Evolutionary conservation across 345 rosid species (phyloP), one percentile per base, ranked within the genome.

Genomic region (Sisymbrium altissimum): DNA sequence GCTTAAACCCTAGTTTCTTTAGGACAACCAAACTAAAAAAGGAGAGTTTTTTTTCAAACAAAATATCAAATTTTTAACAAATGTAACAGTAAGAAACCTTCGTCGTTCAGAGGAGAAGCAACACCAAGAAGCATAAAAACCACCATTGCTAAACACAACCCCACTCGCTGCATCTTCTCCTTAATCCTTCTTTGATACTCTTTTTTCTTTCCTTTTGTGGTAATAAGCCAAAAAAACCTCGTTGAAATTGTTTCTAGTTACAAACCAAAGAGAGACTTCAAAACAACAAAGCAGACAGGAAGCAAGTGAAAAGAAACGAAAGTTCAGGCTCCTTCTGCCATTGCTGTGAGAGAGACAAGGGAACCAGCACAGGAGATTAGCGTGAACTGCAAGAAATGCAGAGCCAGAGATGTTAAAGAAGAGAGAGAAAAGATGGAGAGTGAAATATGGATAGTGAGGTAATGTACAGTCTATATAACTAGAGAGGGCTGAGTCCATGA

Each of bases 331-430:
- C 19, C 9, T 19, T 67, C 63, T 62, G 44, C 48, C 70, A 66
- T 73, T 46, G 74, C 65, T 43, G 46, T n/a, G 6, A 70, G 72
- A 66, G 48, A 52, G 80, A 53, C 21, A 45, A 53, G 49, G 73
- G 68, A 61, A 56, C 64, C 52, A 62, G 64, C n/a, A 76, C 97
- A 89, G 91, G 86, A 74, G 87, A 74, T 80, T 88, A 83, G 94
- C 97, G 96, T 92, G 96, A 88, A 79, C 80, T 65, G 85, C 64
- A 85, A 81, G 90, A 85, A 75, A 85, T 64, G 70, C 73, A 71
- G 81, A 59, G 77, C 55, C 81, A 81, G 84, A 80, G 83, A 73
- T 65, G 83, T 86, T 81, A 66, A 88, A 70, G 82, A 85, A 78
- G 89, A 81, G 87, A 83, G 89, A 83, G 82, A n/a, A 48, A 23